Percentiles rank a stretch among this genome's conserved stretches.
phyloP scores from a whole-genome alignment of 2,329 filamentous ascomycete genomes.

The Alternaria consortialis region DNA sequence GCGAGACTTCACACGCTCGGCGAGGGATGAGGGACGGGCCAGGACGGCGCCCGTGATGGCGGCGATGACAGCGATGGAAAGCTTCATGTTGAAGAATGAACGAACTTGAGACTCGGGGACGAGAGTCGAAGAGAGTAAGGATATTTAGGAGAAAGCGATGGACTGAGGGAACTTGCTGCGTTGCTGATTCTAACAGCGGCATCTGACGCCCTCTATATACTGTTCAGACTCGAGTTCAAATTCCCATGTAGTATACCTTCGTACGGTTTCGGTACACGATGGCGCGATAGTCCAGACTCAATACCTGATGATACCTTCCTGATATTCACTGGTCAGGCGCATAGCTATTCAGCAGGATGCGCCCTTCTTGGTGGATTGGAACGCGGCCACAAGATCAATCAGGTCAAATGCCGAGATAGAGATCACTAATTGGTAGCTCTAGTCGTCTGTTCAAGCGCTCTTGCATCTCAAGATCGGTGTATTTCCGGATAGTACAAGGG shows the following conservation, averaged over 20 bases:
- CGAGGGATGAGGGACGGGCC: slow-evolving; percentile 26
- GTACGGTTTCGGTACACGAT: neutral
- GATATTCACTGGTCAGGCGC: neutral
- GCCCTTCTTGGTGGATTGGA: neutral
- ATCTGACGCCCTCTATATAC: neutral
- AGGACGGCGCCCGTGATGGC: slow-evolving; percentile 21
- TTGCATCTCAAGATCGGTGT: neutral
- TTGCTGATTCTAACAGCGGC: neutral
- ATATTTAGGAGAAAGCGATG: neutral
- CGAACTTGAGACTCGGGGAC: neutral
- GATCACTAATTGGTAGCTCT: neutral
- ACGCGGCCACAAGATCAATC: neutral
- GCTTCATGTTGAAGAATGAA: slow-evolving; percentile 20
- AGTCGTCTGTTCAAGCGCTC: neutral
- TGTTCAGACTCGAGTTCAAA: neutral
- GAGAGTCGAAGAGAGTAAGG: neutral
- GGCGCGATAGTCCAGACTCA: neutral
- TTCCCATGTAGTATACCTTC: neutral
- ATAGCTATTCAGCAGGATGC: neutral
- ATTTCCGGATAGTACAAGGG: neutral
- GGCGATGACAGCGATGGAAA: slow-evolving; percentile 19
- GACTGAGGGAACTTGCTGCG: neutral
- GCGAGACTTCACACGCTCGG: slow-evolving; percentile 25
- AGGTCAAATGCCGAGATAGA: neutral
- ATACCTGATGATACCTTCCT: slow-evolving; percentile 5